Evolutionary conservation across 202 grass and related monocot species (phyloP).

Genomic region (Carex sylvatica): DNA sequence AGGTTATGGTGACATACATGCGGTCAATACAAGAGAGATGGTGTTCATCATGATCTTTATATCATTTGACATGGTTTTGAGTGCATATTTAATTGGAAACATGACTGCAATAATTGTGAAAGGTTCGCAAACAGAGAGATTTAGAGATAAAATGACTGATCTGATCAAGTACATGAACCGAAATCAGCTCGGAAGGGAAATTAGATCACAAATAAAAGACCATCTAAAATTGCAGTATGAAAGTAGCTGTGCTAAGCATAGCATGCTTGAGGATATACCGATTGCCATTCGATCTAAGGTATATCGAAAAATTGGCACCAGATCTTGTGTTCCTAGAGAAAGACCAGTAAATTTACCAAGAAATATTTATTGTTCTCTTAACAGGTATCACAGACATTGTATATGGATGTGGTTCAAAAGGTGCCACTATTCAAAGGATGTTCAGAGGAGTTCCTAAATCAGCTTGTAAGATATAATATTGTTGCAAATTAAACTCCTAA

Average conservation of each 20-base stretch:
- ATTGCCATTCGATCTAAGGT: slow-evolving; percentile 68
- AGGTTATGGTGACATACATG: slow-evolving; percentile 87
- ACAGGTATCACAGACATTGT: slow-evolving; percentile 59
- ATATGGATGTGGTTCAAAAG: slow-evolving; percentile 60
- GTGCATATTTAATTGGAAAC: slow-evolving; percentile 85
- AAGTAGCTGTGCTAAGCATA: slow-evolving; percentile 66
- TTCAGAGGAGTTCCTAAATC: slow-evolving; percentile 85
- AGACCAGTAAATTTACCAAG: not conserved
- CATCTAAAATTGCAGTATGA: slow-evolving; percentile 79
- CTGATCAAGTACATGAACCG: slow-evolving; percentile 92
- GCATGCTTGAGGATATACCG: slow-evolving; percentile 65
- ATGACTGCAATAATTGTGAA: slow-evolving; percentile 95
- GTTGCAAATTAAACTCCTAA: not conserved
- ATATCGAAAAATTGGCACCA: slow-evolving; percentile 4
- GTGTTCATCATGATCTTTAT: slow-evolving; percentile 62
- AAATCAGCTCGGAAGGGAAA: slow-evolving; percentile 64
- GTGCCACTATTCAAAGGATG: slow-evolving; percentile 70
- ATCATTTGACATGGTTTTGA: slow-evolving; percentile 70
- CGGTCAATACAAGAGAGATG: slow-evolving; percentile 79
- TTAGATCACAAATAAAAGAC: slow-evolving; percentile 67
- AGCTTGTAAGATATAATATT: slow-evolving; percentile 61
- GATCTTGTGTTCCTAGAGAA: not conserved
- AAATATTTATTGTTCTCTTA: slow-evolving; percentile 7
- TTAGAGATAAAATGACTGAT: slow-evolving; percentile 92
- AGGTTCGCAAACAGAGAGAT: slow-evolving; percentile 76